A percentile compares a stretch with the other conserved stretches of the same genome.
Conservation (phyloP, 106 monocot genomes). For the Acorus gramineus region DNA sequence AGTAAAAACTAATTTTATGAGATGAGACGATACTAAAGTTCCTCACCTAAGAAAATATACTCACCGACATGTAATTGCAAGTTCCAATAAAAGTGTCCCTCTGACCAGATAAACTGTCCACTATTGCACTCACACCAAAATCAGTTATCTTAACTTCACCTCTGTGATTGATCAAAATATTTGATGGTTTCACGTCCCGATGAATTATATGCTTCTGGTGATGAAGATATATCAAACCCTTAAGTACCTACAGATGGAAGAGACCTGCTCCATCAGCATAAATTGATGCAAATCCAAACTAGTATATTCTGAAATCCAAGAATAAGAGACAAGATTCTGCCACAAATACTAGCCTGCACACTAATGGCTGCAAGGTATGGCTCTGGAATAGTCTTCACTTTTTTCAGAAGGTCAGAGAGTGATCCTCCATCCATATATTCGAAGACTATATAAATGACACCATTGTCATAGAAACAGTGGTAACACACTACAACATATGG, state of each 20-base stretch:
- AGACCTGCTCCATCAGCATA: too few relatives aligned
- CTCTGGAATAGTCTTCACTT: conserved; percentile 87
- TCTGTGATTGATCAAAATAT: conserved; percentile 71
- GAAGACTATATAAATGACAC: conserved; percentile 84
- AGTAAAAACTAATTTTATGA: neutral
- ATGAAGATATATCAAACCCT: conserved; percentile 85
- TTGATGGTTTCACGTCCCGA: conserved; percentile 88
- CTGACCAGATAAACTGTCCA: conserved; percentile 83
- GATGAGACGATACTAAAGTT: too few relatives aligned
- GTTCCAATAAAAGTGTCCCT: conserved; percentile 95
- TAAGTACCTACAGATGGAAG: conserved; percentile 42
- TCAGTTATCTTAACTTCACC: conserved; percentile 90
- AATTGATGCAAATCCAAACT: conserved; percentile 1
- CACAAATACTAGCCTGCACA: conserved; percentile 41
- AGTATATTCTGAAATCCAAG: neutral
- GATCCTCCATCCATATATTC: conserved; percentile 98
- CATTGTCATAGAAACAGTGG: conserved; percentile 94
- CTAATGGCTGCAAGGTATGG: conserved; percentile 94
- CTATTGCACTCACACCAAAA: conserved; percentile 88
- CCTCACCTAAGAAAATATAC: conserved; percentile 10
- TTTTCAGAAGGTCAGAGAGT: conserved; percentile 76
- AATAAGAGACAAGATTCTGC: neutral
- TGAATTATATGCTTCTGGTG: conserved; percentile 89
- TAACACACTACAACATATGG: conserved; percentile 83
- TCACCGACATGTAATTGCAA: conserved; percentile 85